These are phyloP conservation scores for Sclerotinia glacialis DNA, from an alignment of 2,329 filamentous ascomycete genomes.

Conservation along the genomic window DNA sequence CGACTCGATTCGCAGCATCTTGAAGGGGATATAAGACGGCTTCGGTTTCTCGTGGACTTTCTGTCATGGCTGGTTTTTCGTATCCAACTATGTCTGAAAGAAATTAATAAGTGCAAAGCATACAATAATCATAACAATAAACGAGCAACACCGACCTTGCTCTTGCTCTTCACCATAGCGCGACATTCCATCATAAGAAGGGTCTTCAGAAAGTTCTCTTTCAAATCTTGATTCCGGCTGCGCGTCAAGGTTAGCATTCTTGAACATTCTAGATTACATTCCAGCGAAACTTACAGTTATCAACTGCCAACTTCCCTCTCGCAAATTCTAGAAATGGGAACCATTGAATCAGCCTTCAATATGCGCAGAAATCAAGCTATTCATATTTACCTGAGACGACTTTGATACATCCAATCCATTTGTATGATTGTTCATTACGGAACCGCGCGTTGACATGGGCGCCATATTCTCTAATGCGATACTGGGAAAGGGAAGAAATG, in stretches of 20 bases:
- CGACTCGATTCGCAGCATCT: constrained; percentile 65
- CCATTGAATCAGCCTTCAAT: constrained; percentile 27
- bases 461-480: constrained; percentile 32
- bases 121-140: background rate
- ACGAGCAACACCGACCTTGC: constrained; percentile 32
- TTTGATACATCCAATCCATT: constrained; percentile 25
- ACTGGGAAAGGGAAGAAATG: background rate
- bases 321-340: constrained; percentile 30
- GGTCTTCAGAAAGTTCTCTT: constrained; percentile 37
- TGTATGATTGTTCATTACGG: constrained; percentile 27
- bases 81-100: constrained; percentile 22
- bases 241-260: constrained; percentile 10
- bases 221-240: constrained; percentile 35
- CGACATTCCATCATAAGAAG: constrained; percentile 36
- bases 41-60: constrained; percentile 44
- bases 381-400: constrained; percentile 28
- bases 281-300: constrained; percentile 31
- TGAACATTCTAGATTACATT: background rate
- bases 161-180: constrained; percentile 33
- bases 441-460: constrained; percentile 35
- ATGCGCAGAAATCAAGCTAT: background rate
- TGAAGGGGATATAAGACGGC: constrained; percentile 58
- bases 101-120: background rate
- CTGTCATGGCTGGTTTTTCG: constrained; percentile 32
- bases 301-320: constrained; percentile 39